These are phyloP conservation scores for Phytophthora sojae DNA, from an alignment of 352 stramenopile genomes.

Conservation along the genomic window DNA sequence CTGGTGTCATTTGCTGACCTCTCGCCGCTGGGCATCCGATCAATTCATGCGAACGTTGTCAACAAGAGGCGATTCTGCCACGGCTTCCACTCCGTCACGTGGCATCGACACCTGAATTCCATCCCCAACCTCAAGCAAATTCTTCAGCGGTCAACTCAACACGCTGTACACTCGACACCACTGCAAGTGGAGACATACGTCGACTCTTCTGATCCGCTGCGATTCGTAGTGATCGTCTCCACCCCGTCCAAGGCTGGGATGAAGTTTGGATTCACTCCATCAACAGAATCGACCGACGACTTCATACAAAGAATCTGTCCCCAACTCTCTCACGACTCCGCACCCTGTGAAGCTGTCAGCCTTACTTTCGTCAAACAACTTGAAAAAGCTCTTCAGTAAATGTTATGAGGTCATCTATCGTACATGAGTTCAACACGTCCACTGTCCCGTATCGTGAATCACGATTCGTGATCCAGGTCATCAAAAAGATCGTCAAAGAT, in stretches of 20 bases:
- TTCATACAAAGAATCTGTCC: slow-evolving; percentile 5
- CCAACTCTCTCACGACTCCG: background rate
- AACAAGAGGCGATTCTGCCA: slow-evolving; percentile 26
- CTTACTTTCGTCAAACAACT: background rate
- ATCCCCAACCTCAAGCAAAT: slow-evolving; percentile 19
- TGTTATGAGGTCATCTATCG: background rate
- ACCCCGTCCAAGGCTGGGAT: slow-evolving; percentile 10
- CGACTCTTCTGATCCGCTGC: background rate
- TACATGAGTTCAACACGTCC: background rate
- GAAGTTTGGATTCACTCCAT: slow-evolving; percentile 10
- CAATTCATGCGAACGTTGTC: slow-evolving; percentile 56
- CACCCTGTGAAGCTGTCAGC: background rate
- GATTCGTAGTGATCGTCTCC: slow-evolving; percentile 19
- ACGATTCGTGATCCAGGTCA: background rate
- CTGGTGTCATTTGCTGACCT: slow-evolving; percentile 61
- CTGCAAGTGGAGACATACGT: slow-evolving; percentile 2
- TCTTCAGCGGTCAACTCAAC: slow-evolving; percentile 6
- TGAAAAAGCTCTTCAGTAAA: background rate
- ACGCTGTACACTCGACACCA: background rate
- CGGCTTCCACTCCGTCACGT: slow-evolving; percentile 19
- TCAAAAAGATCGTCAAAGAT: background rate
- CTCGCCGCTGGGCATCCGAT: slow-evolving; percentile 44
- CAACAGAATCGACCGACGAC: background rate
- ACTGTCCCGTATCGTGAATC: background rate
- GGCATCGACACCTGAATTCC: slow-evolving; percentile 13